Conservation (phyloP, 106 monocot species). For the Platanthera guangdongensis region DNA sequence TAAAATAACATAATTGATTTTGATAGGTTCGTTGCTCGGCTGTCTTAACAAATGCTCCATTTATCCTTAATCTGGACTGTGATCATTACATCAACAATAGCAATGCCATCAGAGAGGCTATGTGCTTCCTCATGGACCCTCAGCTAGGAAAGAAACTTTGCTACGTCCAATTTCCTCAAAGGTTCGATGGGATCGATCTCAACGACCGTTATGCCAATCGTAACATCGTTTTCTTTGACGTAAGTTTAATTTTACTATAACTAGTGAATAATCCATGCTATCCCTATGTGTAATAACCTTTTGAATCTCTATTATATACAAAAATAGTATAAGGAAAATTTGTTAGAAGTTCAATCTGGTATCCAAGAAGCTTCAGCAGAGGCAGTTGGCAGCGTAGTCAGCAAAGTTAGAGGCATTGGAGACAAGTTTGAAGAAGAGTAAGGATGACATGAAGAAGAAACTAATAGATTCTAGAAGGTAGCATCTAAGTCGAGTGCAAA, state of each 20-base stretch:
- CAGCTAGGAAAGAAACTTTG: conserved; percentile 94
- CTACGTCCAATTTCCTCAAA: conserved; percentile 90
- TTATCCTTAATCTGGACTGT: conserved; percentile 80
- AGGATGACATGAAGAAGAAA: no score
- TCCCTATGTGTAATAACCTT: no score
- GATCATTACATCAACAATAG: conserved; percentile 95
- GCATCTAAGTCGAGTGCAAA: no score
- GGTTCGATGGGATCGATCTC: conserved; percentile 80
- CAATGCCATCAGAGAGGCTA: conserved; percentile 79
- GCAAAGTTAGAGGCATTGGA: no score
- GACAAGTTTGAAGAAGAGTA: no score
- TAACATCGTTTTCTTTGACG: conserved; percentile 90
- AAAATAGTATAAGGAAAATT: no score
- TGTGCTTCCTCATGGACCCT: conserved; percentile 96
- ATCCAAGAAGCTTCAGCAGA: no score
- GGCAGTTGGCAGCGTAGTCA: no score
- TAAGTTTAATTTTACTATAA: conserved; percentile 9
- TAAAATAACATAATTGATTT: not conserved
- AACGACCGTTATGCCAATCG: conserved; percentile 83
- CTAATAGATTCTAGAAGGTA: no score
- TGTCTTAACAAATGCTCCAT: conserved; percentile 84
- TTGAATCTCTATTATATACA: no score
- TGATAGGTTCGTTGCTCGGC: conserved; percentile 74
- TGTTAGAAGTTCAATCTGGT: no score
- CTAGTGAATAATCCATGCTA: no score